Percentiles rank a stretch among this genome's conserved stretches.
Evolutionary conservation across 1,139 yeast species (phyloP).

Genomic region (Saccharomyces pastorianus): DNA sequence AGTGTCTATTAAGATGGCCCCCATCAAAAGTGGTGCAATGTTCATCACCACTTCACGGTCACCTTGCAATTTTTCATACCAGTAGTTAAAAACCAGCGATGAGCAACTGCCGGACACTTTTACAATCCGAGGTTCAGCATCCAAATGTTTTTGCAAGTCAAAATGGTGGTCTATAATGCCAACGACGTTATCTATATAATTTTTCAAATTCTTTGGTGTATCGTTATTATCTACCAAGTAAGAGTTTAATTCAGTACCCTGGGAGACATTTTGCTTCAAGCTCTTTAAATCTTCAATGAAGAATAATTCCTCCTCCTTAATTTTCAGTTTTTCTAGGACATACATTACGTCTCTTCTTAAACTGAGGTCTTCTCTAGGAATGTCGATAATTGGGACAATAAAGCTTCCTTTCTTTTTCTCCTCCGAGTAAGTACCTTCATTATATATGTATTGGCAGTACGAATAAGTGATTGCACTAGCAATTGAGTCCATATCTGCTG

Average conservation of each 20-base stretch:
- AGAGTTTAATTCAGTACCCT: conserved; percentile 32
- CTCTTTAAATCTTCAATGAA: conserved; percentile 56
- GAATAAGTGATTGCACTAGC: conserved; percentile 67
- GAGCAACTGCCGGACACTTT: conserved; percentile 69
- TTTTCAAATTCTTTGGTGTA: conserved; percentile 44
- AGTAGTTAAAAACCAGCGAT: conserved; percentile 59
- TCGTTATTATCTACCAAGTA: conserved; percentile 79
- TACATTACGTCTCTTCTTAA: conserved; percentile 64
- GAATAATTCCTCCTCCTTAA: conserved; percentile 44
- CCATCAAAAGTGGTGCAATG: conserved; percentile 45
- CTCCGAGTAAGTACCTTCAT: conserved; percentile 18
- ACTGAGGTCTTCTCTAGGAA: conserved; percentile 54
- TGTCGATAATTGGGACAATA: conserved; percentile 61
- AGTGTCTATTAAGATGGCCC: conserved; percentile 72
- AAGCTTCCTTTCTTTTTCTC: neutral
- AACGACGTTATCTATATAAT: conserved; percentile 36
- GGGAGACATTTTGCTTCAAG: conserved; percentile 20
- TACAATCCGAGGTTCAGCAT: conserved; percentile 51
- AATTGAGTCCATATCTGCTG: conserved; percentile 82
- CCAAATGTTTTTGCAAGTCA: conserved; percentile 48
- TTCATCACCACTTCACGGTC: conserved; percentile 26
- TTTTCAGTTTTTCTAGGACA: conserved; percentile 43
- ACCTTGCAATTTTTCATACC: conserved; percentile 34
- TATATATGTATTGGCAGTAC: conserved; percentile 38
- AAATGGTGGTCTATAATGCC: conserved; percentile 84